A percentile compares a stretch with the other conserved stretches of the same genome.
Conservation (phyloP, 768 basidiomycete genomes). For the Termitomyces sp. region DNA sequence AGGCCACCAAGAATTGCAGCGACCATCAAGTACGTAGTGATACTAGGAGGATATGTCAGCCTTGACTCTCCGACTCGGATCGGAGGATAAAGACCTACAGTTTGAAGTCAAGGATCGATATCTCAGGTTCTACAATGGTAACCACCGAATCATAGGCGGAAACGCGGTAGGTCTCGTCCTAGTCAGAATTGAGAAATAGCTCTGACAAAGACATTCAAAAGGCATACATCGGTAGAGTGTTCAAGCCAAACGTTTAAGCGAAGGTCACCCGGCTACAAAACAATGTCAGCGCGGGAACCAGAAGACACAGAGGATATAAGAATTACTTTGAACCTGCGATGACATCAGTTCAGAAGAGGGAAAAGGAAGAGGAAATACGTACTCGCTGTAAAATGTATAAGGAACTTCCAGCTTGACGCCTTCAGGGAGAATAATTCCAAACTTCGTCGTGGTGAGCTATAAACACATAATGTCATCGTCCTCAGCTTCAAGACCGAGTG, state of each 20-base stretch:
- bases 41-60: conserved; percentile 23
- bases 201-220: neutral
- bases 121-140: conserved; percentile 75
- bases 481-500: neutral
- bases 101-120: conserved; percentile 75
- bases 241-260: conserved; percentile 77
- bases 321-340: conserved; percentile 56
- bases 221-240: conserved; percentile 55
- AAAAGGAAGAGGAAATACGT: conserved; percentile 23
- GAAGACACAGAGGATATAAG: neutral
- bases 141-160: conserved; percentile 74
- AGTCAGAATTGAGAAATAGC: neutral
- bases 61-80: neutral
- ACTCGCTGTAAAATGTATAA: conserved; percentile 82
- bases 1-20: conserved; percentile 57
- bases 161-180: conserved; percentile 60
- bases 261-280: conserved; percentile 64
- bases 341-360: conserved; percentile 10
- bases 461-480: neutral
- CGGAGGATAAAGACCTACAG: conserved; percentile 45
- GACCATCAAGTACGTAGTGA: conserved; percentile 72
- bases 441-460: conserved; percentile 58
- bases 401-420: conserved; percentile 62
- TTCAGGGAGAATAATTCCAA: conserved; percentile 48
- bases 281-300: conserved; percentile 2